Base-by-base conservation (phyloP, 371 early-diverging fungal genomes). In the Blastocladiella emersonii region DNA sequence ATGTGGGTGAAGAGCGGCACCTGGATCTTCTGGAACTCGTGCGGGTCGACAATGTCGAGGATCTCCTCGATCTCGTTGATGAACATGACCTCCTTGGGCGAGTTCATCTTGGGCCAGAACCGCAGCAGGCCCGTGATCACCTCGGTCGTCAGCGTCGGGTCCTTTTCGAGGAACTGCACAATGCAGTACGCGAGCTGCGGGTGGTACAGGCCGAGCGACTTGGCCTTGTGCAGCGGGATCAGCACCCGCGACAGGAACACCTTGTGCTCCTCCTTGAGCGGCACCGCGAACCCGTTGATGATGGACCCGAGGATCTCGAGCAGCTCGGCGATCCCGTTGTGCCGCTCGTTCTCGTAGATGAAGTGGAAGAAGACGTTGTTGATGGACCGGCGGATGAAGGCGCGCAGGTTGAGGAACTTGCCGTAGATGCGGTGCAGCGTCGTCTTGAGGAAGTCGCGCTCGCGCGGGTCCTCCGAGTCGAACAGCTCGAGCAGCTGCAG, bases 71-170 rank as follows among this genome's bases (percentile, higher is more conserved):
- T 74, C 73, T 95, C 96, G 72, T 88, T 91, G 65, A 98, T 74
- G 72, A 90, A 98, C 94, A 98, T 95, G 61, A 96, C 92, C 73
- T 96, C 95, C 73, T 98, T 98, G 4, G 95, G 90, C 62, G 90
- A 90, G 78, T 95, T 98, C 56, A 92, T 88, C 71, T 95, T 98
- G 53, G 98, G 98, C 98, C 98, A 98, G 73, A 82, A 94, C 34
- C 92, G 83, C 67, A 98, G 74, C 48, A 98, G 74, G 15, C 89
- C 86, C 63, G 77, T 77, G 32, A 92, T 80, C 7, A 95, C 90
- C 88, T 89, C 89, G 48, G 85, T 86, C 8, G 95, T 91, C 55
- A 96, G 72, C n/a, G 84, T 63, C 1, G 92, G 89, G 65, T 98
- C 97, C 72, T 98, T 98, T 72, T 96, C 97, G 53, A 95, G 73